Conservation (phyloP, 1,139 yeast genomes). For the Pichia sp. region DNA sequence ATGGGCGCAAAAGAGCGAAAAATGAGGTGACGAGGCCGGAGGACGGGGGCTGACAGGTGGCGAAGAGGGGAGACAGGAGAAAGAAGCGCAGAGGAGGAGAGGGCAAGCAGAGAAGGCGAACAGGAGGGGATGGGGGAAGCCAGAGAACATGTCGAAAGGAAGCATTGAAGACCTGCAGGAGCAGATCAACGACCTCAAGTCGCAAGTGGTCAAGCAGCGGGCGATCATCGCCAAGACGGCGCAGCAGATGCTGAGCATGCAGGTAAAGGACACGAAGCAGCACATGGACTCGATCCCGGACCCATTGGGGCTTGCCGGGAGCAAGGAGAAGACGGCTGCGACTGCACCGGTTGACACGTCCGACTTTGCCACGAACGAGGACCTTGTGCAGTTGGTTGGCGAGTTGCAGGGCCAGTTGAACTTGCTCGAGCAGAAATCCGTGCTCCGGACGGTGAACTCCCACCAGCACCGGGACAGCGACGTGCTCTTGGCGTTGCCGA, state of each 20-base stretch:
- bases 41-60: background rate
- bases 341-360: slow-evolving; percentile 39
- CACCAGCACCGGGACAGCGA: slow-evolving; percentile 34
- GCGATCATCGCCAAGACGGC: slow-evolving; percentile 61
- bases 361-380: slow-evolving; percentile 75
- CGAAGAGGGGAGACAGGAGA: background rate
- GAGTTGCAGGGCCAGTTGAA: slow-evolving; percentile 88
- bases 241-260: slow-evolving; percentile 65
- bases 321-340: slow-evolving; percentile 12
- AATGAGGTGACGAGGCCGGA: background rate
- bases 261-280: slow-evolving; percentile 47
- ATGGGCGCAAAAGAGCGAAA: background rate
- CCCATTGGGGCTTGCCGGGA: slow-evolving; percentile 20
- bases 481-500: slow-evolving; percentile 51
- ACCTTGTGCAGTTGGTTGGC: slow-evolving; percentile 76
- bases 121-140: background rate
- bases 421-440: slow-evolving; percentile 59
- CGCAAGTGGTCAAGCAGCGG: slow-evolving; percentile 46
- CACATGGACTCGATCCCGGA: slow-evolving; percentile 36
- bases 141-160: background rate
- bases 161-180: slow-evolving; percentile 34
- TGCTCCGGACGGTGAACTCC: slow-evolving; percentile 53
- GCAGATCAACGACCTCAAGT: slow-evolving; percentile 45
- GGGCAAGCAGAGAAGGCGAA: background rate
- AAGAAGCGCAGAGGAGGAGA: background rate